Conservation (phyloP, 805 yeast genomes). For the Ogataea zsoltii region DNA sequence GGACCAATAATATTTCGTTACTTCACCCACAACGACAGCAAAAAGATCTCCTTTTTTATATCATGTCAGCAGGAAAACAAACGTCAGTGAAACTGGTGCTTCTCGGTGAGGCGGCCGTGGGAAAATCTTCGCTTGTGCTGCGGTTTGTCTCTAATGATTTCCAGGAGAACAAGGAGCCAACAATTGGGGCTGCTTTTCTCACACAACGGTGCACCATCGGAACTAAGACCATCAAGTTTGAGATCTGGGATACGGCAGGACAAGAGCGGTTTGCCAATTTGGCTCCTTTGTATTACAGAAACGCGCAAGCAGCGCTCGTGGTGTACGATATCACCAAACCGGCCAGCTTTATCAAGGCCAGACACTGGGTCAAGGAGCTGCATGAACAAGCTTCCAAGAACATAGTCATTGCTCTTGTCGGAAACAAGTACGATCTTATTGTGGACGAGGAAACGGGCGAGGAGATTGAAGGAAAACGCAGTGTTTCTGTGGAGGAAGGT, state of each 20-base stretch:
- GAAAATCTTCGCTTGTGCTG: slow-evolving; percentile 88
- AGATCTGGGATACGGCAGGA: slow-evolving; percentile 97
- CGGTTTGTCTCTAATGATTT: slow-evolving; percentile 94
- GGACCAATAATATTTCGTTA: too few relatives aligned
- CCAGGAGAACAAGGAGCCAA: slow-evolving; percentile 96
- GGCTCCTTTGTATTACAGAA: slow-evolving; percentile 97
- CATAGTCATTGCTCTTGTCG: slow-evolving; percentile 90
- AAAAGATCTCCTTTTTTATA: neutral
- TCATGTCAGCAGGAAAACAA: slow-evolving; percentile 36
- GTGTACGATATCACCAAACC: slow-evolving; percentile 96
- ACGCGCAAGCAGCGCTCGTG: slow-evolving; percentile 95
- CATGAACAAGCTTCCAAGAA: slow-evolving; percentile 94
- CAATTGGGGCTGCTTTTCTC: slow-evolving; percentile 96
- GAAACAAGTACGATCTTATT: slow-evolving; percentile 84
- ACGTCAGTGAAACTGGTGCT: slow-evolving; percentile 87
- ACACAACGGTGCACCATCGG: slow-evolving; percentile 92
- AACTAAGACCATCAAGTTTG: slow-evolving; percentile 84
- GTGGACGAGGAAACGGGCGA: slow-evolving; percentile 49
- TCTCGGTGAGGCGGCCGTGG: slow-evolving; percentile 97
- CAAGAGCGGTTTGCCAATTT: slow-evolving; percentile 95
- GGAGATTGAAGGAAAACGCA: slow-evolving; percentile 57
- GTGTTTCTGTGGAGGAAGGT: slow-evolving; percentile 87
- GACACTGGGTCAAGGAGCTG: slow-evolving; percentile 96
- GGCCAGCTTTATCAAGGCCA: slow-evolving; percentile 90
- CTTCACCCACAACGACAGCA: too few relatives aligned